Base-by-base conservation (phyloP, 2,329 filamentous ascomycete genomes). In the Cladophialophora bantiana region DNA sequence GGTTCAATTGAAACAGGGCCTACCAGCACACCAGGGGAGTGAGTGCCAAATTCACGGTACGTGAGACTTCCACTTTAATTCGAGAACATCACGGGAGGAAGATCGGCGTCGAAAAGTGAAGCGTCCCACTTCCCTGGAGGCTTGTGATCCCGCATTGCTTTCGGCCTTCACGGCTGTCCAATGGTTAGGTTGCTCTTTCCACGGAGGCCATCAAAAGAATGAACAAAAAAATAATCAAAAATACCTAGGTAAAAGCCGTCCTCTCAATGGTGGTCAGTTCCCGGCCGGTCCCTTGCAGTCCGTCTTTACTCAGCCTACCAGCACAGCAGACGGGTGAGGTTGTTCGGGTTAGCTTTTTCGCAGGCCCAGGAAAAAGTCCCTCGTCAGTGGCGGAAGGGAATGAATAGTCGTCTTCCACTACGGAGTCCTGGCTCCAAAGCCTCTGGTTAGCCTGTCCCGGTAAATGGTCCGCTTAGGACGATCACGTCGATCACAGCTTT, bases 401-500 rank as follows among this genome's bases (percentile, higher is more conserved):
- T 36, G 61, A 64, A 32, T 61, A 61, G 31, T 40, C 38, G 38
- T n/a, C n/a, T 42, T 42, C 40, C 40, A 42, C 40, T 42, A 42
- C 40, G 40, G 40, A 42, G 40, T 42, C 52, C 52, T 34, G 34
- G 52, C 15, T 55, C 52, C 52, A 55, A 55, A 34, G 7, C 52
- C 34, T 55, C 34, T 2, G 34, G 57, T 59, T 59, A 59, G 57
- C 57, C 18, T 50, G 57, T 54, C 50, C 66, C 62, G 66, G 62
- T 35, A 34, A 36, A 52, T 45, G 53, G 64, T 40, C 64, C 64
- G 58, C 61, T 65, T 59, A 38, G 67, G 64, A 62, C 40, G 66
- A 68, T 68, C 66, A 59, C 34, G 66, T 64, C 66, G 66, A 68
- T 68, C 67, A 66, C 58, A 50, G 38, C 40, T 48, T 62, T 42